These are phyloP conservation scores for cucumber (Cucumis sativus) DNA, from an alignment of 306 rosid genomes.

Conservation along the genomic window DNA sequence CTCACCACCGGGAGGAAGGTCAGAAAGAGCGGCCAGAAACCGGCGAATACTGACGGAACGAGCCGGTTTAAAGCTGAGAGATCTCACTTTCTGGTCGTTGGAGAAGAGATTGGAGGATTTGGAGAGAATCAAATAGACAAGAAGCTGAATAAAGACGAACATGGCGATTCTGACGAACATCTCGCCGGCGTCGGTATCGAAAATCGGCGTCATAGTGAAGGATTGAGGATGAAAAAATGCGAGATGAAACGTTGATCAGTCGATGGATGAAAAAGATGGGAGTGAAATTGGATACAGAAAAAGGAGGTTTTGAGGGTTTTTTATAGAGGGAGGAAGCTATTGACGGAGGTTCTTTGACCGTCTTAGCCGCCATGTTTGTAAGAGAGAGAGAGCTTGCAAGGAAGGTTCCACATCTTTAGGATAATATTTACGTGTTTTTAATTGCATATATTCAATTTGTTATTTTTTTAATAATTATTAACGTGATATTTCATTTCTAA, in stretches of 20 bases:
- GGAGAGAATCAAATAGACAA: constrained; percentile 73
- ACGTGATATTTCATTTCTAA: too few relatives aligned
- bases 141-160: constrained; percentile 48
- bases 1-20: constrained; percentile 54
- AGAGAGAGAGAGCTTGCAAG: not conserved
- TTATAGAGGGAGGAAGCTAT: not conserved
- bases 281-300: not conserved
- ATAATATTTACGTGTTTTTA: not conserved
- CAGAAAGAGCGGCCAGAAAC: constrained; percentile 51
- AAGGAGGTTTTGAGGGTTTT: not conserved
- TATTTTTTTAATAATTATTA: too few relatives aligned
- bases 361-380: not conserved
- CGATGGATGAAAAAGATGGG: not conserved
- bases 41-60: constrained; percentile 58
- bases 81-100: constrained; percentile 20
- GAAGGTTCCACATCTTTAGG: not conserved
- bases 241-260: not conserved
- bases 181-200: constrained; percentile 37
- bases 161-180: constrained; percentile 44
- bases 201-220: not conserved
- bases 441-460: too few relatives aligned
- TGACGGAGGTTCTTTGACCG: not conserved
- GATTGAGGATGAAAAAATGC: not conserved
- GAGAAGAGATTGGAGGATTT: constrained; percentile 73
- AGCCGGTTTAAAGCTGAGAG: constrained; percentile 53